Percentiles rank a stretch among this genome's conserved stretches.
These are phyloP conservation scores for Botrytis tulipae DNA, from an alignment of 2,329 filamentous ascomycete species.

Conservation along the genomic window DNA sequence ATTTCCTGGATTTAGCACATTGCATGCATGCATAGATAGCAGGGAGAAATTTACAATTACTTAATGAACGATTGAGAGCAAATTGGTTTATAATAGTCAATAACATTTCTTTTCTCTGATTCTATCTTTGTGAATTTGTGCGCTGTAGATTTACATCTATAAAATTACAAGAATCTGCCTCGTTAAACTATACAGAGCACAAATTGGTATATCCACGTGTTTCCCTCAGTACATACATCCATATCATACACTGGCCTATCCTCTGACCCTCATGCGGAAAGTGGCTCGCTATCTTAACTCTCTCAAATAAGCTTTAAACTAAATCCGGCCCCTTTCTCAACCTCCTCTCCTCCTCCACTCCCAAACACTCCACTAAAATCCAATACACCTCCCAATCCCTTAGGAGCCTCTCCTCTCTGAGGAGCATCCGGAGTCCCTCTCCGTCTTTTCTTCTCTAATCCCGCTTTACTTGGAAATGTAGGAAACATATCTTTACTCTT, in stretches of 20 bases:
- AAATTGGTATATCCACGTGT: constrained; percentile 9
- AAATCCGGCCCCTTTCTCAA: constrained; percentile 65
- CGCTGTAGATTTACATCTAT: not conserved
- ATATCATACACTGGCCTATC: not conserved
- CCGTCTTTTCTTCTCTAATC: constrained; percentile 76
- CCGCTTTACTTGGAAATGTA: constrained; percentile 93
- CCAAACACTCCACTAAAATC: constrained; percentile 74
- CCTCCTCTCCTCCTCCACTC: constrained; percentile 60
- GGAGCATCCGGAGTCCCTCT: constrained; percentile 81
- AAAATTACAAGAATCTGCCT: not conserved
- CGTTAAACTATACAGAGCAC: not conserved
- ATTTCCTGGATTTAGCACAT: constrained; percentile 18
- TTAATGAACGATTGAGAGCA: constrained; percentile 16
- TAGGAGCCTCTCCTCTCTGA: constrained; percentile 61
- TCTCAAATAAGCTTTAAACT: constrained; percentile 58
- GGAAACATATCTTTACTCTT: constrained; percentile 93
- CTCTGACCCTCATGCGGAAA: not conserved
- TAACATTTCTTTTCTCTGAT: constrained; percentile 1
- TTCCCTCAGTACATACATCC: not conserved
- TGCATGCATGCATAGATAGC: constrained; percentile 30
- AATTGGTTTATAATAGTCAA: not conserved
- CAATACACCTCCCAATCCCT: constrained; percentile 39
- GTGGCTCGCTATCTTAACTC: not conserved
- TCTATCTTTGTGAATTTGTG: not conserved
- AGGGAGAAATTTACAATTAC: constrained; percentile 18